These are phyloP conservation scores for Jamesozyma rosinii DNA, from an alignment of 805 yeast genomes.

Conservation along the genomic window DNA sequence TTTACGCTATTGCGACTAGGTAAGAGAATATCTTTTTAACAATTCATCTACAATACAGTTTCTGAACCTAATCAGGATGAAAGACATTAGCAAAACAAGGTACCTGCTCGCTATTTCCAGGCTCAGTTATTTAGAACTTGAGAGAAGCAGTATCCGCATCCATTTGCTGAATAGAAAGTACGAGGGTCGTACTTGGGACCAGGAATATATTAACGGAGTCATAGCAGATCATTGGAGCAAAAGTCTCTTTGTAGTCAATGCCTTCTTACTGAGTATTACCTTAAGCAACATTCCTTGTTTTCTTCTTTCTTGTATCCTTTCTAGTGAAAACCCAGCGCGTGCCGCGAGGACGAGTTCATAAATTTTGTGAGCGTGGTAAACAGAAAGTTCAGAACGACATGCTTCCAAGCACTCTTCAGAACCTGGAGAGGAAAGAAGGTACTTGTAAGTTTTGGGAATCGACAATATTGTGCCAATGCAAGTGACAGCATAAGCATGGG, in stretches of 20 bases:
- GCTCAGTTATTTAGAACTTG: slow-evolving; percentile 8
- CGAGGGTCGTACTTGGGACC: slow-evolving; percentile 1
- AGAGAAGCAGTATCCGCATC: slow-evolving; percentile 18
- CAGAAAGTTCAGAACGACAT: no score
- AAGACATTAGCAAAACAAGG: slow-evolving; percentile 4
- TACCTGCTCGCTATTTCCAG: slow-evolving; percentile 4
- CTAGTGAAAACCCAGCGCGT: slow-evolving; percentile 17
- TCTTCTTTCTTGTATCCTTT: slow-evolving; percentile 10
- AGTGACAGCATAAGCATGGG: no score
- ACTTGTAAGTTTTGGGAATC: no score
- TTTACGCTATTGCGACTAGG: no score
- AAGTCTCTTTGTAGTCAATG: slow-evolving; percentile 21
- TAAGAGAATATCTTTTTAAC: no score
- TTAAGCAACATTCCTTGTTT: slow-evolving; percentile 24
- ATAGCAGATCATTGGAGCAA: slow-evolving; percentile 23
- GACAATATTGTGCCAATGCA: no score
- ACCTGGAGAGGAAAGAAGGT: no score
- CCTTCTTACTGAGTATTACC: slow-evolving; percentile 21
- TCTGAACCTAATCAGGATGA: slow-evolving; percentile 8
- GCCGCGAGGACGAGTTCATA: slow-evolving; percentile 6
- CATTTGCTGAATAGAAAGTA: slow-evolving; percentile 13
- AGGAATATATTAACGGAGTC: slow-evolving; percentile 11
- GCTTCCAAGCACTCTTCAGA: no score
- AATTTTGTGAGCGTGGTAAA: no score
- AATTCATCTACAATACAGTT: slow-evolving; percentile 5